Evolutionary conservation across 176 grass and related monocot species (phyloP).

Genomic region (Musa schizocarpa): DNA sequence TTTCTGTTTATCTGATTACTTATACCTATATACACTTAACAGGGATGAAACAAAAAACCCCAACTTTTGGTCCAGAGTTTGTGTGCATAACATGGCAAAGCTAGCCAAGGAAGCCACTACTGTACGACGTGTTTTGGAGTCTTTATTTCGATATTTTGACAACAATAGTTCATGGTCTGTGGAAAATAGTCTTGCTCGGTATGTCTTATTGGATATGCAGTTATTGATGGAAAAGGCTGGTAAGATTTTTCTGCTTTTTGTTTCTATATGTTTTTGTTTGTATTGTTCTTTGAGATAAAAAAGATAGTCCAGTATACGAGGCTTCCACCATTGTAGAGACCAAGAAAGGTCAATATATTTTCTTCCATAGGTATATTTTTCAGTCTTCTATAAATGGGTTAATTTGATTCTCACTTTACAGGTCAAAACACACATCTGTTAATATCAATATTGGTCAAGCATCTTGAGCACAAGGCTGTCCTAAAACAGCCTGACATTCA

Average conservation of each 20-base stretch:
- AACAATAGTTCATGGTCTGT: constrained; percentile 62
- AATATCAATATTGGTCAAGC: constrained; percentile 86
- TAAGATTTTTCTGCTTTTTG: constrained; percentile 6
- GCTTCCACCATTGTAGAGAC: no score
- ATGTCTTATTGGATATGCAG: constrained; percentile 86
- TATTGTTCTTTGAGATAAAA: not conserved
- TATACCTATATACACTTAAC: not conserved
- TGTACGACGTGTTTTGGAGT: constrained; percentile 87
- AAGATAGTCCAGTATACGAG: no score
- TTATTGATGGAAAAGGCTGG: constrained; percentile 73
- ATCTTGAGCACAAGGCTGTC: constrained; percentile 85
- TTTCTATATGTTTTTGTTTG: not conserved
- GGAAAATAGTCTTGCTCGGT: constrained; percentile 63
- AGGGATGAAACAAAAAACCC: constrained; percentile 77
- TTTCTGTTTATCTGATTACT: not conserved
- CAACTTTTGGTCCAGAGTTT: constrained; percentile 90
- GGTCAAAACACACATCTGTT: constrained; percentile 83
- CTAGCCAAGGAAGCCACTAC: constrained; percentile 86
- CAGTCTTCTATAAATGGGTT: not conserved
- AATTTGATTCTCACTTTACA: constrained; percentile 33
- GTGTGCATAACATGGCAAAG: constrained; percentile 90
- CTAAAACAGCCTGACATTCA: constrained; percentile 89
- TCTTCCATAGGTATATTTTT: not conserved
- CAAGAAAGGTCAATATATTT: not conserved
- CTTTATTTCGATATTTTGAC: constrained; percentile 79